Percentiles rank a stretch among this genome's conserved stretches.
Evolutionary conservation across 768 basidiomycete genomes (phyloP).

Genomic region (Tricholoma flavovirens): DNA sequence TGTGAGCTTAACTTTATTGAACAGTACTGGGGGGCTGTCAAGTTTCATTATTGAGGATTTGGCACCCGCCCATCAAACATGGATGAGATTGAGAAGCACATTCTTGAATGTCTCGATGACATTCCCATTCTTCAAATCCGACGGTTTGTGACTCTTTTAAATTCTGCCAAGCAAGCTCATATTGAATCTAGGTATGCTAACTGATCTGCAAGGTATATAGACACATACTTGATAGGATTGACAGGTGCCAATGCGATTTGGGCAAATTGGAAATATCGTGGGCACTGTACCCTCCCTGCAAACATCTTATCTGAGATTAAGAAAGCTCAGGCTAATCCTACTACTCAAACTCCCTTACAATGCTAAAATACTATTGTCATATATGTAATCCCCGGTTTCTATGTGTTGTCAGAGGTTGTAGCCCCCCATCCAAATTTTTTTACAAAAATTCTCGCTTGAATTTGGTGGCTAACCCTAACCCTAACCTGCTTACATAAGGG

Average conservation of each 20-base stretch:
- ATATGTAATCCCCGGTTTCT: not conserved
- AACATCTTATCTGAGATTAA: not conserved
- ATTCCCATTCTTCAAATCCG: constrained; percentile 19
- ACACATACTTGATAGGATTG: not conserved
- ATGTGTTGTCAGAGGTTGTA: not conserved
- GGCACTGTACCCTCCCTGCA: not conserved
- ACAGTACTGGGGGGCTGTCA: constrained; percentile 28
- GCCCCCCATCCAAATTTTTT: not conserved
- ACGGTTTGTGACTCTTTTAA: constrained; percentile 10
- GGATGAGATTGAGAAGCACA: constrained; percentile 23
- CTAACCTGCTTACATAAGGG: not conserved
- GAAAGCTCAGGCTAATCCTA: too few species aligned
- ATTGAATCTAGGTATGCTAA: not conserved
- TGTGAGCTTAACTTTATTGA: constrained; percentile 9
- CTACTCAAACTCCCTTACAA: not conserved
- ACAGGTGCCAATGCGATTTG: not conserved
- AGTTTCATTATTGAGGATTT: constrained; percentile 23
- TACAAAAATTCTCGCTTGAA: not conserved
- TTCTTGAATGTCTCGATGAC: constrained; percentile 21
- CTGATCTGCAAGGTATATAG: not conserved
- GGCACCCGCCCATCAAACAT: constrained; percentile 15
- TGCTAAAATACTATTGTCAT: not conserved
- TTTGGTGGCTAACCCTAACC: not conserved
- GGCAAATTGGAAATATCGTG: not conserved
- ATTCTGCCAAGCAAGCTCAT: not conserved